Evolutionary conservation across 805 yeast species (phyloP), one percentile per base, ranked within the genome.

Genomic region (Saccharomyces kudriavzevii): DNA sequence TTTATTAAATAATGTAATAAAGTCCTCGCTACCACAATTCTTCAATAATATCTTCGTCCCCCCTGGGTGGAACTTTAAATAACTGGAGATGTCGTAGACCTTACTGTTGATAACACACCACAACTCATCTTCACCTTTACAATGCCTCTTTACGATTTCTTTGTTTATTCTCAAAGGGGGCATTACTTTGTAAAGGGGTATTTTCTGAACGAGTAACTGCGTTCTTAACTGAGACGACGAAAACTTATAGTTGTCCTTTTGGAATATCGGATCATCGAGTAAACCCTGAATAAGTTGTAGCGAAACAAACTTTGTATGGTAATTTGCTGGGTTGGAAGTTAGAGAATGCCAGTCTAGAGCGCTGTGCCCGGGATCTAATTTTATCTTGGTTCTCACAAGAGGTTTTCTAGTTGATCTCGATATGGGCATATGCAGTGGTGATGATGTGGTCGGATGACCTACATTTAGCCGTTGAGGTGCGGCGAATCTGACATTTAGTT

Each of bases 41-140:
- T 81, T 78, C 81, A 88, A 74, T 45, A 92, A 71, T 63, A 89
- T 88, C 5, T 80, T 82, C 3, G 76, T 82, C 1, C 99, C 99
- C 35, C 99, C 99, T 0, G 99, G 99, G 60, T 92, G 99, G 68
- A 83, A 94, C 52, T 80, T 74, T 35, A 94, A 65, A 68, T 94
- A 92, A 11, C 86, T 83, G 0, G 97, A 83, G n/a, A 92, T 74
- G 63, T 91, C 89, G 72, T 87, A 92, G 1, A 92, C 96, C 61
- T 81, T 85, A 3, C 90, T 88, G 47, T 81, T 81, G 6, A 92
- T 76, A 31, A 81, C 81, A 2, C 94, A 85, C 98, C 98, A 92
- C 54, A 87, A 87, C 64, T 94, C 96, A 0, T 78, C 78, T n/a
- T 55, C 57, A 0, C 76, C 67, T 20, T 73, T 76, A 10, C 43